Conservation (phyloP, 1,284 basidiomycete genomes). For the Trichosporon sp. region DNA sequence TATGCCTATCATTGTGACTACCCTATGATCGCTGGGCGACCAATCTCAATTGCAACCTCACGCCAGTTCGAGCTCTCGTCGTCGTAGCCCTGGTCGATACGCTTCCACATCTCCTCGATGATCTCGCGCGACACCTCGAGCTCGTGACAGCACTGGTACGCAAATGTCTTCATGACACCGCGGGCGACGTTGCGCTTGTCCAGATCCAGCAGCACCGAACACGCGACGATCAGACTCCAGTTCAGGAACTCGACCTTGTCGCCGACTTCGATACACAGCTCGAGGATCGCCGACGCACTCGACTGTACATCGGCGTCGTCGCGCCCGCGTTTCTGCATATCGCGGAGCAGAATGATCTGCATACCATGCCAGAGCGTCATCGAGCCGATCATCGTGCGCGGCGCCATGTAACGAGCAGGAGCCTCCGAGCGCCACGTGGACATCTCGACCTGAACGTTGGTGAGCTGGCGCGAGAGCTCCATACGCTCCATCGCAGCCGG, state of each 20-base stretch:
- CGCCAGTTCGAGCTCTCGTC: conserved; percentile 47
- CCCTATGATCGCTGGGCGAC: conserved; percentile 43
- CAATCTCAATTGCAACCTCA: conserved; percentile 47
- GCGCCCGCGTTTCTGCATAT: conserved; percentile 36
- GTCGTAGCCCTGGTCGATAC: conserved; percentile 47
- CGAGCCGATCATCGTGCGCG: conserved; percentile 40
- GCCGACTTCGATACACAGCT: conserved; percentile 42
- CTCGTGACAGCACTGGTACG: conserved; percentile 50
- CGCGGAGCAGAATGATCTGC: conserved; percentile 42
- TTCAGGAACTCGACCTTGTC: conserved; percentile 54
- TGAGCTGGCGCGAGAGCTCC: conserved; percentile 29
- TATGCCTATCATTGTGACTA: conserved; percentile 15
- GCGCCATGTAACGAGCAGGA: conserved; percentile 30
- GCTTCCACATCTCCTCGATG: conserved; percentile 49
- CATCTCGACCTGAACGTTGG: conserved; percentile 31
- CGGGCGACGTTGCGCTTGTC: conserved; percentile 37
- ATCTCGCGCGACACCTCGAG: conserved; percentile 39
- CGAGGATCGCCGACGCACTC: conserved; percentile 41
- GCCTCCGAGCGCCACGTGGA: conserved; percentile 34
- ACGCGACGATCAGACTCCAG: conserved; percentile 47
- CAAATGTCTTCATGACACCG: conserved; percentile 44
- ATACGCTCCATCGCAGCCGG: conserved; percentile 31
- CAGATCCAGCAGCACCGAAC: conserved; percentile 35
- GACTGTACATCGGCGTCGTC: conserved; percentile 40
- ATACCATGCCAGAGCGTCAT: conserved; percentile 47